Evolutionary conservation across 2,329 filamentous ascomycete genomes (phyloP), one percentile per base, ranked within the genome.

Genomic region (Aspergillus sp.): DNA sequence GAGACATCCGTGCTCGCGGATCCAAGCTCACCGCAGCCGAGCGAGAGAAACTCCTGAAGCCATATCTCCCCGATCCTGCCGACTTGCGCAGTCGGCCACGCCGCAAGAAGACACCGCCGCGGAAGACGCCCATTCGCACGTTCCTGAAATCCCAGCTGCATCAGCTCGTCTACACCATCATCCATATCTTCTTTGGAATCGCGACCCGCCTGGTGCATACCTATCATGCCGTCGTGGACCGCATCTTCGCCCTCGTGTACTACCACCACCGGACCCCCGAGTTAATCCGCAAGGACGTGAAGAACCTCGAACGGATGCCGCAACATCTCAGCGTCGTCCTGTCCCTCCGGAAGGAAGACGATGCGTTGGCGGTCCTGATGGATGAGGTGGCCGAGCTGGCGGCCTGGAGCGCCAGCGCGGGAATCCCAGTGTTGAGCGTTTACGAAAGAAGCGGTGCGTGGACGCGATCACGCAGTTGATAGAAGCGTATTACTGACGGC

Each of bases 231-330:
- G 80, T 95, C 46, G 79, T 85, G 60, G 88, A 94, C 69, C 86
- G 89, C 54, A 76, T 93, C 58, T 83, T 90, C 49, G 89, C 90
- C 9, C 82, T 97, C 55, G 79, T 95, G 50, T 92, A 93, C 71
- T 94, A 99, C 76, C 95, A 99, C 75, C 94, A 99, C 72, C 89
- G 90, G 48, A 95, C 93, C 0, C 94, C 94, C 7, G 90, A 95
- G 68, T 84, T 96, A 67, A 96, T 99, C 61, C 85, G 87, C 65
- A 86, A 88, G 65, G 94, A 99, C 74, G 87, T 97, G 22, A 84
- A 84, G 69, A 80, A 81, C 9, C 73, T 99, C 52, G 81, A 79
- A 52, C 84, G 87, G 62, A 73, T 95, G 54, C 94, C 94, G 2
- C 83, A 88, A 59, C 94, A 99, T 67, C 72, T 99, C 47, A 96